These are phyloP conservation scores for Chlamydomonas urium DNA, from an alignment of 139 green algal species.

Conservation along the genomic window DNA sequence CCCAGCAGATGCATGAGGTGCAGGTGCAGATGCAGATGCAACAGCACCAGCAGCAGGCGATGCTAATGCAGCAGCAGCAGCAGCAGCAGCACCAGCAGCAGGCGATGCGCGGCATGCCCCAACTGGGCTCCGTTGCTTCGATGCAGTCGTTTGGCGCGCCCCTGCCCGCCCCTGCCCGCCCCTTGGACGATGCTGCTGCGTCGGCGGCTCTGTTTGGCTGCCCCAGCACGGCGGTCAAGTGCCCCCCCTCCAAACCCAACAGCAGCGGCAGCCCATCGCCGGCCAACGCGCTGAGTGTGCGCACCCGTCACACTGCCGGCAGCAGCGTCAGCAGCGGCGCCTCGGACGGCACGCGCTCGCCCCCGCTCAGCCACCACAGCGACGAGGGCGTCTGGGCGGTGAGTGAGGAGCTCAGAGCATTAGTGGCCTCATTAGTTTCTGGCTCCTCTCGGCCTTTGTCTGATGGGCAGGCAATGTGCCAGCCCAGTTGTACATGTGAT, in stretches of 20 bases:
- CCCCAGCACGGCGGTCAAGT: too few species aligned
- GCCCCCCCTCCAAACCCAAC: too few species aligned
- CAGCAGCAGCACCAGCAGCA: background rate
- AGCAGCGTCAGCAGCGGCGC: background rate
- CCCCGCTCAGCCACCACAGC: background rate
- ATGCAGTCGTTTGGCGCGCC: too few species aligned
- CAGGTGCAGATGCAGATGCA: constrained; percentile 1
- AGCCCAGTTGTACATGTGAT: too few species aligned
- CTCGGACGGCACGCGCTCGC: background rate
- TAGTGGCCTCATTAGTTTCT: too few species aligned
- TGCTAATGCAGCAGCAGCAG: constrained; percentile 12
- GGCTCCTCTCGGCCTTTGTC: too few species aligned
- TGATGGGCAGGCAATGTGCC: too few species aligned
- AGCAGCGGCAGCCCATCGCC: constrained; percentile 1
- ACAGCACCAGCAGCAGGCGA: background rate
- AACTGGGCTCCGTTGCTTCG: too few species aligned
- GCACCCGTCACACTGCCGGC: background rate
- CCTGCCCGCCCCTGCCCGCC: background rate
- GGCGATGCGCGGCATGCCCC: too few species aligned
- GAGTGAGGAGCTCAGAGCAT: too few species aligned
- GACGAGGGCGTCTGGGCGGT: background rate
- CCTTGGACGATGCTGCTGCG: background rate
- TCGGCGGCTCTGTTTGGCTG: background rate
- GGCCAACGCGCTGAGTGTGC: background rate
- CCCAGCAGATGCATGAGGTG: too few species aligned